A percentile compares a stretch with the other conserved stretches of the same genome.
Evolutionary conservation across 2,329 filamentous ascomycete species (phyloP).

Genomic region (Claviceps cyperi): DNA sequence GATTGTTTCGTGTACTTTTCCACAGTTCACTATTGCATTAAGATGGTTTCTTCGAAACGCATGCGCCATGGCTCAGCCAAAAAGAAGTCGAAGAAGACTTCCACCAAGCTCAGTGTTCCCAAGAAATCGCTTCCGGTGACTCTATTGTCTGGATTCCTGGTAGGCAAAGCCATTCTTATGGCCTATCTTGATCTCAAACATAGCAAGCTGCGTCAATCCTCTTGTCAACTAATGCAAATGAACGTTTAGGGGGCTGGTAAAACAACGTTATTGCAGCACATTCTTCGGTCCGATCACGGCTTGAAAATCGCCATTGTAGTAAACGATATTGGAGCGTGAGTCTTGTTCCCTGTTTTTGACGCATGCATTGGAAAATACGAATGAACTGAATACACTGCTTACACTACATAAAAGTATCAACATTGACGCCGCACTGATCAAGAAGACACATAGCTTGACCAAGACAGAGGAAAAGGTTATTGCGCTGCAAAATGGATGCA

Average conservation of each 20-base stretch:
- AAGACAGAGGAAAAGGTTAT: constrained; percentile 51
- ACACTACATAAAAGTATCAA: constrained; percentile 32
- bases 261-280: constrained; percentile 55
- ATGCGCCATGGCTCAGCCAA: neutral
- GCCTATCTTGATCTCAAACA: no score
- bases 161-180: constrained; percentile 2
- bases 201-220: no score
- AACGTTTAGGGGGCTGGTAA: constrained; percentile 47
- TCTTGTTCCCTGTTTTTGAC: constrained; percentile 9
- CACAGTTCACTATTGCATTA: neutral
- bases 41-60: constrained; percentile 1
- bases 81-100: constrained; percentile 3
- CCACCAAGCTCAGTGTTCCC: constrained; percentile 1
- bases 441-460: constrained; percentile 38
- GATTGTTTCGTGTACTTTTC: no score
- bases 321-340: constrained; percentile 51
- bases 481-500: constrained; percentile 58
- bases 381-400: neutral
- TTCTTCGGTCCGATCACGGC: constrained; percentile 52
- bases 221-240: no score
- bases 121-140: constrained; percentile 19
- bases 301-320: constrained; percentile 58
- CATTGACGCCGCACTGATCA: constrained; percentile 48
- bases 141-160: constrained; percentile 21
- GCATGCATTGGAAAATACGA: neutral